Evolutionary conservation across 306 rosid genomes (phyloP), one percentile per base, ranked within the genome.

Genomic region (Sicyos baderoa): DNA sequence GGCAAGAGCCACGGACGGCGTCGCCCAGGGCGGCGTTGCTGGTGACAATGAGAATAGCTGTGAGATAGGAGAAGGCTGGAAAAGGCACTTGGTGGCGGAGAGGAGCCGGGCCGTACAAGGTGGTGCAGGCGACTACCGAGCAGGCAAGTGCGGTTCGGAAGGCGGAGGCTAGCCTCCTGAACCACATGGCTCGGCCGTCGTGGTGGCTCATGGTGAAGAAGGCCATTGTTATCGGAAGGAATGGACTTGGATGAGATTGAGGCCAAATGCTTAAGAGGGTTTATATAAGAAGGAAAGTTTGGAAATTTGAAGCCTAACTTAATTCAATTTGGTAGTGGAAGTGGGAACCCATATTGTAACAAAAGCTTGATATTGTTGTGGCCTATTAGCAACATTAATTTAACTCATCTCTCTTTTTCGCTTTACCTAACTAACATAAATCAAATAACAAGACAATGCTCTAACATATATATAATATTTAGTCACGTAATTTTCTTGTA

Each of bases 1-100:
- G 82, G 78, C 87, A 79, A 56, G 78, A 76, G 11, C 81, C 84
- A 2, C 78, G 80, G 4, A 90, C 18, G 1, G 86, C 40, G 84
- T 90, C 84, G 0, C 96, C 96, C 0, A 90, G 68, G 6, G 88
- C 72, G 2, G 91, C 89, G 45, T 82, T 7, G 45, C 81, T 7
- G 12, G 84, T 82, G 55, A 68, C 81, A 9, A 87, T 53, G 75
- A 87, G 87, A 16, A 87, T 80, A 4, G 77, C 87, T 0, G 89
- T 76, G n/a, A 83, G 87, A 48, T 86, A 90, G 0, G 95, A 87
- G 77, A 88, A 86, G 21, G 97, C 89, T 0, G 90, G 92, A 66
- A 88, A 87, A 29, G 87, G 48, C 27, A 80, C 59, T 19, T 79
- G 79, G 76, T 13, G 56, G 7, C 50, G 82, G 65, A 90, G 54